These are phyloP conservation scores for Ocimum tenuiflorum DNA, from an alignment of 257 asterid species.

Conservation along the genomic window DNA sequence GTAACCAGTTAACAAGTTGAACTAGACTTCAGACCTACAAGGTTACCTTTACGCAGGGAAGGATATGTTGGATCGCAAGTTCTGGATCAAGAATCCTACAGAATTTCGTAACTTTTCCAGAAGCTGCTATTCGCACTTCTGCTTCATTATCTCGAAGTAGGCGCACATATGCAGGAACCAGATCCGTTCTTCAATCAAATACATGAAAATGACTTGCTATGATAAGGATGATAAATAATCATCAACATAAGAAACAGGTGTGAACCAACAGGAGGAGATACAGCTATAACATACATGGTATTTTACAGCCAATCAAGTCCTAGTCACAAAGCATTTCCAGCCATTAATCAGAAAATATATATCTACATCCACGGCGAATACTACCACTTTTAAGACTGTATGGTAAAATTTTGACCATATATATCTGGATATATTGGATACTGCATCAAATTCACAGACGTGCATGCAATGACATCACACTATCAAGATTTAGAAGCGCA, in stretches of 20 bases:
- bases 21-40: background rate
- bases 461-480: background rate
- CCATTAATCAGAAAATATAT: background rate
- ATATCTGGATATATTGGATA: too few species aligned
- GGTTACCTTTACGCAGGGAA: slow-evolving; percentile 87
- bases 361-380: background rate
- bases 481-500: background rate
- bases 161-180: slow-evolving; percentile 90
- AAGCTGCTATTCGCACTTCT: slow-evolving; percentile 87
- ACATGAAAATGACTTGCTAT: slow-evolving; percentile 8
- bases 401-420: background rate
- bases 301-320: too few species aligned
- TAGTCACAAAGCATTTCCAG: background rate
- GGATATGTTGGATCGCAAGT: slow-evolving; percentile 80
- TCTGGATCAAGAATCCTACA: slow-evolving; percentile 75
- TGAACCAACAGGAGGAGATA: background rate
- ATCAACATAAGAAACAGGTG: background rate
- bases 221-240: background rate
- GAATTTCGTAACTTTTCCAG: slow-evolving; percentile 83
- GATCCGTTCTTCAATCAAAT: slow-evolving; percentile 56
- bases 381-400: background rate
- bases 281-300: background rate
- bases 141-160: slow-evolving; percentile 90
- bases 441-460: background rate
- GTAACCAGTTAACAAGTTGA: background rate